These are phyloP conservation scores for Ogataea neopini DNA, from an alignment of 805 yeast species.

Conservation along the genomic window DNA sequence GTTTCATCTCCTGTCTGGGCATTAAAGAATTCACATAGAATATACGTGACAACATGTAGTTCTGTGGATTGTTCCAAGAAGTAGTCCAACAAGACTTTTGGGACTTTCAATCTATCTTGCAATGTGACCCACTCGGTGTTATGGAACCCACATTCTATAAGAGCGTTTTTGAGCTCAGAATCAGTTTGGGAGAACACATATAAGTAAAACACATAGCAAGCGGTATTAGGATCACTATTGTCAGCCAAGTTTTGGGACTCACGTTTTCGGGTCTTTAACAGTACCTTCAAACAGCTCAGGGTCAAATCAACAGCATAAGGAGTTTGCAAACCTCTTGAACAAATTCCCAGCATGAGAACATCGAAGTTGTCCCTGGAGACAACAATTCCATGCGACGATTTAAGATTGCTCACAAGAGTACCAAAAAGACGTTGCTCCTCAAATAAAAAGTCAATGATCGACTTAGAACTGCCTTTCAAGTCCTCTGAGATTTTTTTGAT, in stretches of 20 bases:
- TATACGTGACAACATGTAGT: constrained; percentile 19
- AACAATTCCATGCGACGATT: constrained; percentile 39
- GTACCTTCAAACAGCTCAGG: constrained; percentile 42
- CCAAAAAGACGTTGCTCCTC: constrained; percentile 41
- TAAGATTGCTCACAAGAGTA: constrained; percentile 43
- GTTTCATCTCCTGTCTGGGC: constrained; percentile 27
- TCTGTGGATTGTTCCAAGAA: constrained; percentile 3
- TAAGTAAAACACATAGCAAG: constrained; percentile 33
- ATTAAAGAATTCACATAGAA: constrained; percentile 23
- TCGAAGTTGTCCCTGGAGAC: constrained; percentile 51
- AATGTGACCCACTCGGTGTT: constrained; percentile 35
- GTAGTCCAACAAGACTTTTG: constrained; percentile 31
- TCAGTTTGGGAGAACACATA: constrained; percentile 39
- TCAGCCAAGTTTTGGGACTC: constrained; percentile 25
- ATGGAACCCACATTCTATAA: constrained; percentile 37
- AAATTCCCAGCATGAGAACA: constrained; percentile 45
- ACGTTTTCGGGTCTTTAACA: constrained; percentile 45
- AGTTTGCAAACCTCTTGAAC: constrained; percentile 58
- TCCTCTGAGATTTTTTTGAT: constrained; percentile 36
- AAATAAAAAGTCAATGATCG: constrained; percentile 33
- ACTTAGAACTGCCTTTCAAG: constrained; percentile 28
- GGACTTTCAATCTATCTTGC: constrained; percentile 38
- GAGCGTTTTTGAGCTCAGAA: constrained; percentile 34
- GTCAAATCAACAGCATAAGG: constrained; percentile 57
- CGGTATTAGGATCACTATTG: constrained; percentile 26